Evolutionary conservation across 148 eudicot species (phyloP), one percentile per base, ranked within the genome.

Genomic region (Rhododendron mucronatum): DNA sequence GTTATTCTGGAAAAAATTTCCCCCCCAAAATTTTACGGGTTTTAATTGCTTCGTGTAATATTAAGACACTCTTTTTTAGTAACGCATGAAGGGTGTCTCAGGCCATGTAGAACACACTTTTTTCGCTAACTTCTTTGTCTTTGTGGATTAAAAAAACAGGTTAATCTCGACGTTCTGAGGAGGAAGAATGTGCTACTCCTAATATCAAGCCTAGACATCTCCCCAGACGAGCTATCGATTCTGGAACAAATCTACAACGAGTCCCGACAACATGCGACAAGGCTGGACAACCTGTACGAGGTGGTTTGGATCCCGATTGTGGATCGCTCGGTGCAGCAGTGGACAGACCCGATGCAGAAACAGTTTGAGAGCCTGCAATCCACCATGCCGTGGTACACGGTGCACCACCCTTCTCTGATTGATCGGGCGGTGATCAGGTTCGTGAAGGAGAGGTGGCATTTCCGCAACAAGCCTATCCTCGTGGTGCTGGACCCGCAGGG

Each of bases 401-500:
- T 91, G 57, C 86, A 89, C 80, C 91, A 94, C 86, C 96, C 96
- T 26, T 81, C 90, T 6, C 61, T 83, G 3, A 85, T 94, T 15
- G 82, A 85, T 16, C 88, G 30, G 1, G 92, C 91, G 1, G 92
- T 93, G 53, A 37, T 91, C 16, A 90, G 84, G 91, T 94, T 91
- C 47, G 63, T 90, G 0, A 85, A 83, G 87, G 88, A 89, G 33
- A 87, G 82, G 55, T 94, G 96, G 96, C 92, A 92, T 88, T 94
- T 91, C 83, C 83, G 85, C 80, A 87, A 89, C 69, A 91, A 87
- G 86, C 93, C 95, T 9, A 90, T 93, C 47, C 91, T 94, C 10
- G 96, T 93, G 11, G 96, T 93, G 47, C 39, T 94, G 50, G 95
- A 93, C 90, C 91, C 93, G 23, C 92, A 89, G 39, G 96, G 96